Evolutionary conservation across 768 basidiomycete genomes (phyloP).

Genomic region (Lentinula raphanica): DNA sequence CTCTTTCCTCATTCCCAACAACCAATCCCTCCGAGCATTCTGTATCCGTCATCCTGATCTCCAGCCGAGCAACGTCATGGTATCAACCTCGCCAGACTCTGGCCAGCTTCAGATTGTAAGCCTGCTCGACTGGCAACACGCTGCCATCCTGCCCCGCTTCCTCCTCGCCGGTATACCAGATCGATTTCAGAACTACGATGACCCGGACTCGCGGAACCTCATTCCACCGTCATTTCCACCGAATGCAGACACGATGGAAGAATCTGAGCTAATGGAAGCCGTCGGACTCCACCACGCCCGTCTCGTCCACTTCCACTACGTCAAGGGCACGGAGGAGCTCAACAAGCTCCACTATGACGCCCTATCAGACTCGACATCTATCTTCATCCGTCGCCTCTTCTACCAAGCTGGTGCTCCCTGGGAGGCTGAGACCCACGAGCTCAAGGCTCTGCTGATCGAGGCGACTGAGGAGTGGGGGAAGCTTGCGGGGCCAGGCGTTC

Average conservation of each 20-base stretch:
- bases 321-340: slow-evolving; percentile 36
- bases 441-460: slow-evolving; percentile 42
- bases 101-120: slow-evolving; percentile 29
- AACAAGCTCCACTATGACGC: slow-evolving; percentile 39
- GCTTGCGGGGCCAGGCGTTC: slow-evolving; percentile 30
- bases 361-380: slow-evolving; percentile 30
- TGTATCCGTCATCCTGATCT: slow-evolving; percentile 51
- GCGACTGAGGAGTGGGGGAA: slow-evolving; percentile 24
- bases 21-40: slow-evolving; percentile 36
- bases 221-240: slow-evolving; percentile 38
- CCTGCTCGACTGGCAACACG: slow-evolving; percentile 53
- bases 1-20: slow-evolving; percentile 38
- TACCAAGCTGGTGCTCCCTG: slow-evolving; percentile 37
- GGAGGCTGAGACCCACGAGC: slow-evolving; percentile 45
- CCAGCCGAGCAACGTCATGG: slow-evolving; percentile 43
- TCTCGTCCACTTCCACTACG: slow-evolving; percentile 47
- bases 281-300: slow-evolving; percentile 36
- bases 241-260: slow-evolving; percentile 34
- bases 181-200: slow-evolving; percentile 43
- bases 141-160: slow-evolving; percentile 47
- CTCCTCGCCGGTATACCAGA: slow-evolving; percentile 42
- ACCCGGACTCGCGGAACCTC: slow-evolving; percentile 32
- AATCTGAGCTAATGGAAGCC: slow-evolving; percentile 27
- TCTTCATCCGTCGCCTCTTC: slow-evolving; percentile 39
- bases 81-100: slow-evolving; percentile 41